Evolutionary conservation across 306 rosid genomes (phyloP), one percentile per base, ranked within the genome.

Genomic region (Benincasa hispida): DNA sequence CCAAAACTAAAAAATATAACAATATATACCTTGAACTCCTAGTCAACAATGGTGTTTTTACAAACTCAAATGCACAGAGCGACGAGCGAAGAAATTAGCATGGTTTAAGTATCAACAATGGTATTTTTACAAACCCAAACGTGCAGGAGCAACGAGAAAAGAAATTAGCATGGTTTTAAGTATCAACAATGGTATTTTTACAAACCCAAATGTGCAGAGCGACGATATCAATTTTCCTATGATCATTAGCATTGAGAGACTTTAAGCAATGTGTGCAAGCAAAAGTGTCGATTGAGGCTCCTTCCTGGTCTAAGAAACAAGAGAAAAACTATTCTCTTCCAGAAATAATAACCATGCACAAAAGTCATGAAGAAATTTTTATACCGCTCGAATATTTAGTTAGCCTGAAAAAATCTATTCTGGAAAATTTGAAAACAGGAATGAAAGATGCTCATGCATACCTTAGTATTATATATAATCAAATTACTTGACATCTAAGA

Each of bases 1-100:
- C 74, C 70, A 80, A 81, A 77, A 78, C 32, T 61, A 53, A 72
- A 50, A 75, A 21, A 32, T 41, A 63, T 72, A 35, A 47, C 77
- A 45, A 75, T 59, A 76, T 60, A 79, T 68, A 80, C 24, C 54
- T 75, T 22, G n/a, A 34, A 30, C 35, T 70, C 76, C 54, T 25
- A 70, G 15, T 70, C 58, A 70, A 41, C 13, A 41, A 41, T 41
- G 47, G 47, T 41, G 8, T 1, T 41, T 41, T 41, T 41, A 41
- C 47, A 41, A 41, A 41, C 47, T 41, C 47, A 41, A 41, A 41
- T 11, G 13, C 47, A 41, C 47, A 41, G 47, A 41, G 47, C 13
- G 8, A 7, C 13, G 8, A 41, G 47, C 47, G 8, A 41, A 41
- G 47, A 41, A 41, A 41, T 41, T 41, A 11, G 47, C 47, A 41